Percentiles rank a stretch among this genome's conserved stretches.
Conservation (phyloP, 2,329 filamentous ascomycete genomes). For the Trichoderma koningii region DNA sequence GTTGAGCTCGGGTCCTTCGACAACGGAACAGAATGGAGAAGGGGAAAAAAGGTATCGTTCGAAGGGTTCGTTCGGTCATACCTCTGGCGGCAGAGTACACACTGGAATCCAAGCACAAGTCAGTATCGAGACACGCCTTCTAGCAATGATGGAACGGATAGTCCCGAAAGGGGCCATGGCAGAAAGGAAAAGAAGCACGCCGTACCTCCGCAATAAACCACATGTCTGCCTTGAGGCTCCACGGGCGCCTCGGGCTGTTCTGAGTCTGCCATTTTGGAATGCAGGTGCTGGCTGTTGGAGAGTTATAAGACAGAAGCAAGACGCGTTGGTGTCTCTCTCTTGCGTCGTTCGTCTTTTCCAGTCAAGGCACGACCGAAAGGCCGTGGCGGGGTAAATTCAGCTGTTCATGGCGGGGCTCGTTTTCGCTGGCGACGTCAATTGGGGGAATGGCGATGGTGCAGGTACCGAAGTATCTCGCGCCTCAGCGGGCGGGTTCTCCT, state of each 20-base stretch:
- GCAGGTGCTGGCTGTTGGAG: constrained; percentile 33
- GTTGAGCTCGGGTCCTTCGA: constrained; percentile 30
- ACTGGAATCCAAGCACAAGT: constrained; percentile 45
- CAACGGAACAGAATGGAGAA: not conserved
- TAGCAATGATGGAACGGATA: not conserved
- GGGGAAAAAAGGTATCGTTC: not conserved
- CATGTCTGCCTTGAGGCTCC: constrained; percentile 54
- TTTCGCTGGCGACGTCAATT: constrained; percentile 17
- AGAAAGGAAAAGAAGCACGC: constrained; percentile 25
- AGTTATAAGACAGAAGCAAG: constrained; percentile 31
- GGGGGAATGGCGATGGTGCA: not conserved
- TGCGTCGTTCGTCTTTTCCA: not conserved
- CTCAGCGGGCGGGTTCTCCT: not conserved
- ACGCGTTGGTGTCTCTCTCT: constrained; percentile 34
- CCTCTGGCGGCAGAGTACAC: constrained; percentile 67
- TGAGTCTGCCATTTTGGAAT: constrained; percentile 54
- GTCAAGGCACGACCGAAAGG: constrained; percentile 25
- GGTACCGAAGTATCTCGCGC: constrained; percentile 13
- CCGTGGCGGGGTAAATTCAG: constrained; percentile 42
- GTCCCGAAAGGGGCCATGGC: not conserved
- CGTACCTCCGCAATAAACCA: constrained; percentile 62
- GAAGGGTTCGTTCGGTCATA: constrained; percentile 40
- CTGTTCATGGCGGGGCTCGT: constrained; percentile 25
- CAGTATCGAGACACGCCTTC: not conserved
- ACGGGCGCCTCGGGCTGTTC: constrained; percentile 49